These are phyloP conservation scores for Tricholoma terreum DNA, from an alignment of 768 basidiomycete species.

Conservation along the genomic window DNA sequence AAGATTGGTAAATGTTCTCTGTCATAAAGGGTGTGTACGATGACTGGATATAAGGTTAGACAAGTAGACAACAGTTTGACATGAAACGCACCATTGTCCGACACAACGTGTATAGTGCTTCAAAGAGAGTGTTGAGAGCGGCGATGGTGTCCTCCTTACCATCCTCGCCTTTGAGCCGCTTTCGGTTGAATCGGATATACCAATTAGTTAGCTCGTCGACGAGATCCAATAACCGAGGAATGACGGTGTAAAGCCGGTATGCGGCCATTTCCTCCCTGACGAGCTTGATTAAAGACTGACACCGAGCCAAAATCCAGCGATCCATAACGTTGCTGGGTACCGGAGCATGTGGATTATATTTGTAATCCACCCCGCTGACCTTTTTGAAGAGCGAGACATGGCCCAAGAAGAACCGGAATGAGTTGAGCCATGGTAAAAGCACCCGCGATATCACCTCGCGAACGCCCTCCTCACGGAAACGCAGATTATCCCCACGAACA, in stretches of 20 bases:
- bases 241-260: conserved; percentile 95
- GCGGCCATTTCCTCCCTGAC: conserved; percentile 96
- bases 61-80: neutral
- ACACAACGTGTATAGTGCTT: conserved; percentile 90
- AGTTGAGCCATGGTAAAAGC: conserved; percentile 96
- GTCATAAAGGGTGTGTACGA: conserved; percentile 98
- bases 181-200: conserved; percentile 99
- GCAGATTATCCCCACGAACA: conserved; percentile 94
- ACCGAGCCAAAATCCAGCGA: conserved; percentile 96
- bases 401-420: conserved; percentile 98
- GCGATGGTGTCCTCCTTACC: conserved; percentile 82
- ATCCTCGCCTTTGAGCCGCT: conserved; percentile 92
- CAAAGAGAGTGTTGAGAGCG: conserved; percentile 94
- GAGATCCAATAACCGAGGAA: conserved; percentile 88
- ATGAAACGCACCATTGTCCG: conserved; percentile 75
- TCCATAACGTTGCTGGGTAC: conserved; percentile 95
- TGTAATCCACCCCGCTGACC: conserved; percentile 69
- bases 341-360: conserved; percentile 83
- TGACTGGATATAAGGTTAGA: conserved; percentile 49
- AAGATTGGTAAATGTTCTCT: conserved; percentile 92
- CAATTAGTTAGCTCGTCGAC: conserved; percentile 97
- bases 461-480: conserved; percentile 98
- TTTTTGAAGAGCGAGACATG: conserved; percentile 88
- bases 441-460: conserved; percentile 96
- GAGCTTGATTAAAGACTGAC: conserved; percentile 91